phyloP scores from a whole-genome alignment of 345 rosid species.

The Eucalyptus tenuipes region DNA sequence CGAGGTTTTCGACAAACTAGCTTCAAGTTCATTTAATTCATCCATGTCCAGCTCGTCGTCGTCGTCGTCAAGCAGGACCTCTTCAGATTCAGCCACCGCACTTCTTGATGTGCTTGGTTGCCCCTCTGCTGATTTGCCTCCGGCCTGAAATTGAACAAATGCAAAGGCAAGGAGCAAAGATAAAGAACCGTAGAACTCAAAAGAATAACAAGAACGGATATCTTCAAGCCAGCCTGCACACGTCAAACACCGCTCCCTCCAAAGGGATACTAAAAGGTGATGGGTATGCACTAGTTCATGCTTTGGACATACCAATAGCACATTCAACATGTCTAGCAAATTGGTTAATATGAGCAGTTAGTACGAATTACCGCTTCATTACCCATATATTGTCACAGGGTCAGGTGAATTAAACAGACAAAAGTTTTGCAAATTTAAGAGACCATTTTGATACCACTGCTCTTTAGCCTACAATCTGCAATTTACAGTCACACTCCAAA shows the following conservation, averaged over 20 bases:
- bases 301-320: not conserved
- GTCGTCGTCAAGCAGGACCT: constrained; percentile 5
- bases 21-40: constrained; percentile 74
- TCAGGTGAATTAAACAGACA: not conserved
- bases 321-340: not conserved
- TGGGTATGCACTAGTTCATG: not conserved
- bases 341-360: not conserved
- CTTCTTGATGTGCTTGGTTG: constrained; percentile 12
- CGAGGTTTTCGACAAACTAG: constrained; percentile 62
- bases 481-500: not conserved
- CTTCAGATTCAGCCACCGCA: constrained; percentile 8
- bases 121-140: constrained; percentile 1
- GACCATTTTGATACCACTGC: not conserved
- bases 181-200: not conserved
- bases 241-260: not conserved
- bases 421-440: not conserved
- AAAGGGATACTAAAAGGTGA: not conserved
- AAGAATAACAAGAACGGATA: not conserved
- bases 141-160: constrained; percentile 6
- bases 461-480: not conserved
- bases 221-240: not conserved
- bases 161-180: not conserved
- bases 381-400: not conserved
- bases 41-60: constrained; percentile 65
- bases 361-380: not conserved